Evolutionary conservation across 208 protist species (phyloP), one percentile per base, ranked within the genome.

Genomic region (Novymonas esmeraldas): DNA sequence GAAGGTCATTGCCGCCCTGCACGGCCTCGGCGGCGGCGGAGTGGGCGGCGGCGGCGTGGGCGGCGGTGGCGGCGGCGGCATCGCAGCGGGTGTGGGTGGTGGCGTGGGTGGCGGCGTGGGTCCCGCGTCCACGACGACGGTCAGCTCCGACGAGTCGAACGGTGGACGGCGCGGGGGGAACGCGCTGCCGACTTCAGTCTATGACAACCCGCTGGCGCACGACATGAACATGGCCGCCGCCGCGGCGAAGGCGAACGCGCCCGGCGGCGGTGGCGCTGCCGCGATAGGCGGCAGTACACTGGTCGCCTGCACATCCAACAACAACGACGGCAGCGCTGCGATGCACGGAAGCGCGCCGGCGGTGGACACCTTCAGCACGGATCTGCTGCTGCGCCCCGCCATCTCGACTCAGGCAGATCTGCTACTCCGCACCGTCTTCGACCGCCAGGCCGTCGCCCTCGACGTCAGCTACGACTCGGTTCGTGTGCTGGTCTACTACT

Each of bases 391-490:
- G 18, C 73, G 68, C 20, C 84, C 87, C 11, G 64, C 38, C 20
- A 87, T 93, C 22, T 80, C 84, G 0, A 24, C 33, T 13, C 81
- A 72, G 59, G 45, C 80, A 9, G 84, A 92, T 57, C 64, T 51
- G 13, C 63, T 81, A 28, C 78, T 94, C 9, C 83, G 82, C 22
- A 65, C 39, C 6, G 76, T 85, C 22, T 94, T 92, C 69, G 89
- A 90, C 34, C 78, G 78, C 10, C 83, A 94, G 42, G 60, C 84
- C 0, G 46, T 90, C 2, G 63, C 79, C 3, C 64, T 94, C 22
- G 81, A 94, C 58, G 42, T 92, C 28, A 82, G 78, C 64, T 95
- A 91, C 66, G 77, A 91, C 52, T 85, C 83, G 24, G 77, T 95
- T 14, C 78, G 79, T 1, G 81, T 85, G n/a, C 69, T 95, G 16